phyloP scores from a whole-genome alignment of 768 basidiomycete genomes.

The Amanita pseudoporphyria region DNA sequence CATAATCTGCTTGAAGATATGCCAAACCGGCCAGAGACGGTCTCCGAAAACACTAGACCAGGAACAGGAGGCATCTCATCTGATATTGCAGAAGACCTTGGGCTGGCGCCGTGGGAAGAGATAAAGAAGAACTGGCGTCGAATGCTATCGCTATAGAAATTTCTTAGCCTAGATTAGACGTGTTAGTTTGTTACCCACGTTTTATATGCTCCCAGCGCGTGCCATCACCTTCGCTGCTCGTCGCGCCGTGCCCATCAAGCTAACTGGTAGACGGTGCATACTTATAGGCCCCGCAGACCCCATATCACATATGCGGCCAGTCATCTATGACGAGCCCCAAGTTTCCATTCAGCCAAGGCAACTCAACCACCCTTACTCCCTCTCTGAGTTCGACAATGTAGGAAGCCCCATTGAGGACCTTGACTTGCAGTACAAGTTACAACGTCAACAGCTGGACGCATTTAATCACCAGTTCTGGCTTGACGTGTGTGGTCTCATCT shows the following conservation, averaged over 20 bases:
- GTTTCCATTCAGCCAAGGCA: conserved; percentile 24
- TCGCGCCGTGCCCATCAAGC: background rate
- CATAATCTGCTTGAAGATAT: conserved; percentile 17
- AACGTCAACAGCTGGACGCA: conserved; percentile 61
- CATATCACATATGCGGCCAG: conserved; percentile 69
- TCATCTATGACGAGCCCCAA: conserved; percentile 59
- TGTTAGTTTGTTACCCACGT: background rate
- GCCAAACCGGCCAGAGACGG: conserved; percentile 8
- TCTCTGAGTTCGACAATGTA: conserved; percentile 50
- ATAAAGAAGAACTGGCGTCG: conserved; percentile 20
- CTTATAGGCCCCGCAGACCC: conserved; percentile 68
- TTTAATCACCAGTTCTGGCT: conserved; percentile 77
- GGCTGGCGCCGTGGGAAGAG: conserved; percentile 27
- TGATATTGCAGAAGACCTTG: conserved; percentile 37
- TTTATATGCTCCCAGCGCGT: background rate
- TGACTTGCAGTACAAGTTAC: conserved; percentile 62
- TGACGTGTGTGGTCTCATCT: conserved; percentile 41
- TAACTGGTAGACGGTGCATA: conserved; percentile 13
- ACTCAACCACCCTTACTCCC: conserved; percentile 65
- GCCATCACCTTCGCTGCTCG: background rate
- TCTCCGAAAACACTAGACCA: conserved; percentile 9
- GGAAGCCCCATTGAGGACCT: conserved; percentile 27
- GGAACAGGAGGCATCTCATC: conserved; percentile 27
- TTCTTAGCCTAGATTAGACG: background rate
- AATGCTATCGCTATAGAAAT: conserved; percentile 21